These are phyloP conservation scores for Nakazawaea ambrosiae DNA, from an alignment of 805 yeast genomes.

Conservation along the genomic window DNA sequence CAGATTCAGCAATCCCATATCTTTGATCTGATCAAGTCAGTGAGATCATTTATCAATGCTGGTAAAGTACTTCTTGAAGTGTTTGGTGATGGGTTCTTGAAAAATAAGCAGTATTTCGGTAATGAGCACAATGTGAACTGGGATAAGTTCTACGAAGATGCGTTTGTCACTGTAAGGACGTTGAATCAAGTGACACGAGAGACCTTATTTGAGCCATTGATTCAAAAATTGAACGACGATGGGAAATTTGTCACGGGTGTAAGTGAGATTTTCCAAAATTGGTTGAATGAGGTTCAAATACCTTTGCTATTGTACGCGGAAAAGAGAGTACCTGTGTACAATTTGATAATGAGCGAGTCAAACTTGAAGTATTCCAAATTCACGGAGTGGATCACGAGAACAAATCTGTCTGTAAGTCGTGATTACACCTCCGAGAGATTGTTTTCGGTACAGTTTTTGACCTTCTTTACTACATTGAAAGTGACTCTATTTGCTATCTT, in stretches of 20 bases:
- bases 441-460: slow-evolving; percentile 49
- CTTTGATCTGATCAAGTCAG: slow-evolving; percentile 67
- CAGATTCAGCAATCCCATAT: slow-evolving; percentile 55
- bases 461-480: slow-evolving; percentile 50
- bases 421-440: slow-evolving; percentile 42
- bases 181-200: slow-evolving; percentile 49
- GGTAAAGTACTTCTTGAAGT: slow-evolving; percentile 58
- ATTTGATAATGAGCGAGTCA: slow-evolving; percentile 30
- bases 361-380: slow-evolving; percentile 30
- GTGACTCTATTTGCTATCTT: slow-evolving; percentile 55
- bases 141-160: slow-evolving; percentile 50
- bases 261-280: slow-evolving; percentile 54
- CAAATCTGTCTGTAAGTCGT: slow-evolving; percentile 36
- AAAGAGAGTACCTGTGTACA: slow-evolving; percentile 53
- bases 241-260: slow-evolving; percentile 63
- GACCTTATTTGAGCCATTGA: slow-evolving; percentile 49
- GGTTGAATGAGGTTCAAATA: slow-evolving; percentile 53
- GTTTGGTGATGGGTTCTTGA: slow-evolving; percentile 38
- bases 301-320: slow-evolving; percentile 55
- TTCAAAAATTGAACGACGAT: slow-evolving; percentile 47
- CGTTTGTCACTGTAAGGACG: slow-evolving; percentile 50
- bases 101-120: slow-evolving; percentile 17
- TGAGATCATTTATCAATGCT: slow-evolving; percentile 61
- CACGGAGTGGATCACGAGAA: slow-evolving; percentile 48
- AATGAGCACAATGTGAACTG: slow-evolving; percentile 22